Evolutionary conservation across 2,329 filamentous ascomycete species (phyloP).

Genomic region (Fusarium sp.): DNA sequence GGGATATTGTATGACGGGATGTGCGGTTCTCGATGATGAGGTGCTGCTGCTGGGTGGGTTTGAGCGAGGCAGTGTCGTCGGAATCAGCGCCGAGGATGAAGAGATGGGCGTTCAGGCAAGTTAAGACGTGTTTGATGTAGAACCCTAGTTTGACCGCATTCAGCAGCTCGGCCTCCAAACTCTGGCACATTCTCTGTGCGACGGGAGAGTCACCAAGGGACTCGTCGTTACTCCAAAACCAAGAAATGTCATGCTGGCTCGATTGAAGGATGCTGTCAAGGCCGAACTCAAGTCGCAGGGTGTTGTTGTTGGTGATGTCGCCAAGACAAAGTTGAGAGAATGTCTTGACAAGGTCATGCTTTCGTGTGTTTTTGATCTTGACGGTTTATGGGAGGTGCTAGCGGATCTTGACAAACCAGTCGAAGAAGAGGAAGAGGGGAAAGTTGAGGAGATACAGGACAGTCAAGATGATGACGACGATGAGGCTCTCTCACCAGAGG

Average conservation of each 20-base stretch:
- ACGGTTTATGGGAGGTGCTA: conserved; percentile 68
- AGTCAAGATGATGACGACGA: conserved; percentile 49
- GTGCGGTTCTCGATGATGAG: conserved; percentile 59
- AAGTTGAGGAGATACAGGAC: conserved; percentile 45
- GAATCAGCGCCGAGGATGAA: conserved; percentile 64
- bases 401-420: conserved; percentile 57
- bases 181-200: conserved; percentile 53
- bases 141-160: not conserved
- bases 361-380: conserved; percentile 67
- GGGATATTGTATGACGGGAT: conserved; percentile 55
- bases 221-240: conserved; percentile 63
- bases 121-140: conserved; percentile 7
- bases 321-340: conserved; percentile 42
- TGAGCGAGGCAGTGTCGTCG: conserved; percentile 62
- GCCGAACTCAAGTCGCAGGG: conserved; percentile 45
- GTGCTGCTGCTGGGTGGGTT: conserved; percentile 62
- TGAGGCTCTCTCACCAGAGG: conserved; percentile 23
- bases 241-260: conserved; percentile 51
- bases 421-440: conserved; percentile 43
- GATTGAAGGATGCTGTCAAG: conserved; percentile 54
- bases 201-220: conserved; percentile 41
- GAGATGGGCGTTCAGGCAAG: conserved; percentile 60
- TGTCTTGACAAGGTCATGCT: conserved; percentile 63
- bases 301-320: conserved; percentile 16
- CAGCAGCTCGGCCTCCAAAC: conserved; percentile 62